Evolutionary conservation across 805 yeast species (phyloP).

Genomic region (Zygosaccharomyces pseudorouxii): DNA sequence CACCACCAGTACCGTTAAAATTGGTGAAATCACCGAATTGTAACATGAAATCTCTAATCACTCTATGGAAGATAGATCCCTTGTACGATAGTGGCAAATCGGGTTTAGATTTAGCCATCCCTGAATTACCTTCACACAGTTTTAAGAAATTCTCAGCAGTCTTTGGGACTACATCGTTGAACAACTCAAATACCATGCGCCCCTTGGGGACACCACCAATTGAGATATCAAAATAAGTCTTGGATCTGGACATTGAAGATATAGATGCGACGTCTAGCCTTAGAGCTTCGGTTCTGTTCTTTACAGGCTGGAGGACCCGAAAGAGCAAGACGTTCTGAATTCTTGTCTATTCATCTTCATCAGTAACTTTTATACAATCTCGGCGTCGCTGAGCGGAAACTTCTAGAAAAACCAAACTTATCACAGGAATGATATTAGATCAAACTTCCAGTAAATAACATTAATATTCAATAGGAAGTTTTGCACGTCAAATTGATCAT

Average conservation of each 20-base stretch:
- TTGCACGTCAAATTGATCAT: not conserved
- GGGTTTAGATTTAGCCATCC: slow-evolving; percentile 35
- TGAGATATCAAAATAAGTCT: slow-evolving; percentile 73
- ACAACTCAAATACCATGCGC: slow-evolving; percentile 72
- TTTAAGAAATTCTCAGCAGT: slow-evolving; percentile 89
- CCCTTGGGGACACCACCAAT: slow-evolving; percentile 69
- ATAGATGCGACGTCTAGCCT: not conserved
- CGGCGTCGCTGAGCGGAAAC: slow-evolving; percentile 1
- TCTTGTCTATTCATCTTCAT: not conserved
- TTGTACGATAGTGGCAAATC: slow-evolving; percentile 63
- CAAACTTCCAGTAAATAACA: not conserved
- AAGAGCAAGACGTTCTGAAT: not conserved
- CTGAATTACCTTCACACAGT: slow-evolving; percentile 80
- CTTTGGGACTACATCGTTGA: slow-evolving; percentile 70
- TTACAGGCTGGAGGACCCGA: no score
- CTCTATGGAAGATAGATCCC: slow-evolving; percentile 88
- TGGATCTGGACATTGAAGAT: slow-evolving; percentile 35
- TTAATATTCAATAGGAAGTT: not conserved
- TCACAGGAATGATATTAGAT: not conserved
- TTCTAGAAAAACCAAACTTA: slow-evolving; percentile 1
- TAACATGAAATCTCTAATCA: slow-evolving; percentile 83
- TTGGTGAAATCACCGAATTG: slow-evolving; percentile 93
- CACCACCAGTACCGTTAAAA: slow-evolving; percentile 74
- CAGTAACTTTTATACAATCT: slow-evolving; percentile 1
- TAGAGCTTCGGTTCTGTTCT: not conserved